Evolutionary conservation across 495 filamentous ascomycete species (phyloP).

Genomic region (Hypomontagnella submonticulosa): DNA sequence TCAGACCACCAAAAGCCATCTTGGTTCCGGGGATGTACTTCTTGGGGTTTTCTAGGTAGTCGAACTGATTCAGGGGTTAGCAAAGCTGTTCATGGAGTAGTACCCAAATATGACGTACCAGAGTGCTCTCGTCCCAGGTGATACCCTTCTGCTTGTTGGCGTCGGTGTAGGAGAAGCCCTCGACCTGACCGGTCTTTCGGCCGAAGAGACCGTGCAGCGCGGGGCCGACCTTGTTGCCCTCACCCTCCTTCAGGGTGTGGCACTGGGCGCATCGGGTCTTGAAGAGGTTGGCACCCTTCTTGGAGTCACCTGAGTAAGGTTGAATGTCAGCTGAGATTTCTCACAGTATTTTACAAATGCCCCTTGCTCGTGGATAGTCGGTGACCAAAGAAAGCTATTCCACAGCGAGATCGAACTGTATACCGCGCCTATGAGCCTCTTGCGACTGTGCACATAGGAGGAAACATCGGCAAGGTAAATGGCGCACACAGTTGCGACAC

Average conservation of each 20-base stretch:
- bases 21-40: conserved; percentile 96
- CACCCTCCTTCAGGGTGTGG: conserved; percentile 88
- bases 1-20: conserved; percentile 99
- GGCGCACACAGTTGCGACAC: conserved; percentile 45
- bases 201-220: conserved; percentile 98
- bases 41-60: conserved; percentile 68
- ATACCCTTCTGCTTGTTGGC: conserved; percentile 98
- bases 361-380: neutral
- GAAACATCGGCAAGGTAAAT: conserved; percentile 48
- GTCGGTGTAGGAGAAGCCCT: conserved; percentile 97
- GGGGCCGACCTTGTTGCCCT: conserved; percentile 97
- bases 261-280: conserved; percentile 99
- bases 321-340: conserved; percentile 48
- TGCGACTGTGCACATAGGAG: conserved; percentile 6
- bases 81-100: neutral
- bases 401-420: neutral
- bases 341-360: neutral
- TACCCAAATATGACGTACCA: conserved; percentile 67
- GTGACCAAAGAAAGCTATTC: conserved; percentile 1
- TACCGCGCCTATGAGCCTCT: neutral
- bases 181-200: conserved; percentile 89
- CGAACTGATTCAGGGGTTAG: conserved; percentile 55
- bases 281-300: conserved; percentile 99
- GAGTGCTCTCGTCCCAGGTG: conserved; percentile 84
- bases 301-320: conserved; percentile 76